Evolutionary conservation across 139 green algal species (phyloP).

Genomic region (Closterium sp.): DNA sequence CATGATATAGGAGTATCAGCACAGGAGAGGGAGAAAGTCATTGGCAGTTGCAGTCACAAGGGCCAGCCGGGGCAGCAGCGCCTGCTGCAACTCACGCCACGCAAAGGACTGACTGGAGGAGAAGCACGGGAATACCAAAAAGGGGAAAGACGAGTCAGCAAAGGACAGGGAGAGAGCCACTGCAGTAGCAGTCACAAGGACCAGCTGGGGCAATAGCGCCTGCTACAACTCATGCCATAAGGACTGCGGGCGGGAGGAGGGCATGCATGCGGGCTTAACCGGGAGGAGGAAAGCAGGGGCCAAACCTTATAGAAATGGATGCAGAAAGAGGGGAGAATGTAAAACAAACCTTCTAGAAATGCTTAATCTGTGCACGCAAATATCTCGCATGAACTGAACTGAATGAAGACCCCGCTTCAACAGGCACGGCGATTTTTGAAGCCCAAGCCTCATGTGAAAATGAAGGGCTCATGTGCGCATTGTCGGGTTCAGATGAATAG

Average conservation of each 20-base stretch:
- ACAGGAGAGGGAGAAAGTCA: background rate
- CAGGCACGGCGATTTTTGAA: no score
- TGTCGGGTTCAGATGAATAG: background rate
- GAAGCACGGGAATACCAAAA: background rate
- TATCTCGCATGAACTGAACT: no score
- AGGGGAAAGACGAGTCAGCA: slow-evolving; percentile 3
- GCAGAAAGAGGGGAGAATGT: no score
- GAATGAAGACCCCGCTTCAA: no score
- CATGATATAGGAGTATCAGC: background rate
- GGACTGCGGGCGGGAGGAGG: slow-evolving; percentile 6
- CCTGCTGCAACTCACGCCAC: slow-evolving; percentile 16
- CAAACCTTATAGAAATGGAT: no score
- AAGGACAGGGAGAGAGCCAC: slow-evolving; percentile 17
- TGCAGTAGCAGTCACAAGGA: slow-evolving; percentile 11
- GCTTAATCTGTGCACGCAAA: no score
- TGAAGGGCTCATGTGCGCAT: no score
- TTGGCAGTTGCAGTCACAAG: background rate
- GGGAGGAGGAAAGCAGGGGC: no score
- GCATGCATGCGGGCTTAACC: background rate
- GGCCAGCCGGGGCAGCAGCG: slow-evolving; percentile 11
- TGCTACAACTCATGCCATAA: slow-evolving; percentile 23
- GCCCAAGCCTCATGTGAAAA: background rate
- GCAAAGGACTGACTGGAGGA: slow-evolving; percentile 36
- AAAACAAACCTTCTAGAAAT: no score
- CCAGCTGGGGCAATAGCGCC: slow-evolving; percentile 22